Evolutionary conservation across 495 filamentous ascomycete genomes (phyloP).

Genomic region (Hypoxylon perforatum): DNA sequence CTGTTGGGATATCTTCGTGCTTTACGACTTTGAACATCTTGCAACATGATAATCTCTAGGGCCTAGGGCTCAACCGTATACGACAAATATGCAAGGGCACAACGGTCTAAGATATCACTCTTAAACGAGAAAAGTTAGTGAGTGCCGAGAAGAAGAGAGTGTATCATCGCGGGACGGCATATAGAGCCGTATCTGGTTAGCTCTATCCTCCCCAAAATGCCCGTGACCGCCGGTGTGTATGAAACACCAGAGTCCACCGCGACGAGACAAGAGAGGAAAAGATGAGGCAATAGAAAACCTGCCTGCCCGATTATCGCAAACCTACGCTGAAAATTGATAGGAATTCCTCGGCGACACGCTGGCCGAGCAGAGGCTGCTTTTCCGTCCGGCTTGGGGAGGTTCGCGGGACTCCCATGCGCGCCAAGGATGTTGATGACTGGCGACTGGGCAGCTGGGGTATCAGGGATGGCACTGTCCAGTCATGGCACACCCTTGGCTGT

Average conservation of each 20-base stretch:
- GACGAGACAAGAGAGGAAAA: neutral
- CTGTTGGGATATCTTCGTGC: conserved; percentile 10
- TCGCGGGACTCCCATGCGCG: conserved; percentile 36
- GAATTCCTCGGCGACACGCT: conserved; percentile 33
- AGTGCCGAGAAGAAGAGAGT: neutral
- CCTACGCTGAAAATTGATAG: conserved; percentile 25
- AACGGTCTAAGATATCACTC: conserved; percentile 1
- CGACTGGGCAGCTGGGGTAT: conserved; percentile 36
- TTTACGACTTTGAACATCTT: conserved; percentile 27
- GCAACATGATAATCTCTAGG: conserved; percentile 20
- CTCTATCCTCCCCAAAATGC: neutral
- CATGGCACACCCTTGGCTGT: conserved; percentile 29
- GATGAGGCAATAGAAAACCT: neutral
- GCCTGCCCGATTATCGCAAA: conserved; percentile 17
- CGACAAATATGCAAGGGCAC: neutral
- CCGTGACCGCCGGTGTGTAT: conserved; percentile 4
- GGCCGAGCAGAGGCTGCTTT: conserved; percentile 35
- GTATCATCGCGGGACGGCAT: conserved; percentile 1
- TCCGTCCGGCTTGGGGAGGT: conserved; percentile 30
- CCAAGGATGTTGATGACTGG: conserved; percentile 33
- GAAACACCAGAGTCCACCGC: conserved; percentile 4
- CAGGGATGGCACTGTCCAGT: conserved; percentile 35
- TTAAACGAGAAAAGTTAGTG: neutral
- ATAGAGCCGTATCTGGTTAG: neutral
- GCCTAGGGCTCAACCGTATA: too few species aligned